Percentiles rank a stretch among this genome's conserved stretches.
phyloP scores from a whole-genome alignment of 148 eudicot genomes.

The Chenopodium berlandieri region DNA sequence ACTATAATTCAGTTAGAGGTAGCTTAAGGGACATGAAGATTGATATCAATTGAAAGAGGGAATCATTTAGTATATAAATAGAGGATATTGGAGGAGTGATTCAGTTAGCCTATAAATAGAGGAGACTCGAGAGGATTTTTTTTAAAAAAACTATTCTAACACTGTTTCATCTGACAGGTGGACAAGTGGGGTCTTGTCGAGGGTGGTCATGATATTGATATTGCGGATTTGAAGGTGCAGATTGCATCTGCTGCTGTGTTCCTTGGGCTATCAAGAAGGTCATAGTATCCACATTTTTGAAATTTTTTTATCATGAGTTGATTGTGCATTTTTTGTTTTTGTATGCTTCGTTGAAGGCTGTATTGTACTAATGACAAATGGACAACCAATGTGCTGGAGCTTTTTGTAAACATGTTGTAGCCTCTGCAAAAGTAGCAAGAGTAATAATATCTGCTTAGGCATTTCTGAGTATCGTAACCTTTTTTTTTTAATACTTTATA shows the following conservation, averaged over 20 bases:
- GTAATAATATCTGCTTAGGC: slow-evolving; percentile 18
- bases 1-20: too few species aligned
- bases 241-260: slow-evolving; percentile 81
- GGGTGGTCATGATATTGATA: slow-evolving; percentile 95
- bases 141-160: neutral
- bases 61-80: too few species aligned
- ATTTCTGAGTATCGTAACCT: neutral
- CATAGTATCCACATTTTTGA: slow-evolving; percentile 16
- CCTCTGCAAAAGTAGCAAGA: neutral
- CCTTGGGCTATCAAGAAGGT: slow-evolving; percentile 68
- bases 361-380: neutral
- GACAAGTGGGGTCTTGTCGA: slow-evolving; percentile 95
- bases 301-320: neutral
- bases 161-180: slow-evolving; percentile 41
- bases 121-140: too few species aligned
- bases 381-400: neutral
- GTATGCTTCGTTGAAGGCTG: neutral
- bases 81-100: too few species aligned
- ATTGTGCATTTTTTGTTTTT: neutral
- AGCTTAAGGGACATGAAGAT: too few species aligned
- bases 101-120: too few species aligned
- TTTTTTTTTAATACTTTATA: neutral
- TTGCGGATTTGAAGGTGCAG: slow-evolving; percentile 89
- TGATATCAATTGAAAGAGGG: too few species aligned
- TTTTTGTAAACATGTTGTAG: slow-evolving; percentile 3